These are phyloP conservation scores for Adenanthera pavonina DNA, from an alignment of 306 rosid genomes.

Conservation along the genomic window DNA sequence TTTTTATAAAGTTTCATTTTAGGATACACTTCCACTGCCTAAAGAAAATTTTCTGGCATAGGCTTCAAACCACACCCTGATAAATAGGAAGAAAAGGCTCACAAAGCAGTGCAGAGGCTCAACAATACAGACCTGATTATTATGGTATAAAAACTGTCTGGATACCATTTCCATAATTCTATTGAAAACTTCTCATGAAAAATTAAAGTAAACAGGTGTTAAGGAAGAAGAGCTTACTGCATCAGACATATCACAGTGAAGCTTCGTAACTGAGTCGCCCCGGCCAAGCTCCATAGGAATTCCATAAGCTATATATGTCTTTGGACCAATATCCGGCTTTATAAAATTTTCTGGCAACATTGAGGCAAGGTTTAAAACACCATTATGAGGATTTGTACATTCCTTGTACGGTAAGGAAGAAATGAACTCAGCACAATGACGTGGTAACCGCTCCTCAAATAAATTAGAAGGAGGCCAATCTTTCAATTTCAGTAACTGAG, in stretches of 20 bases:
- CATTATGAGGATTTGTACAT: constrained; percentile 68
- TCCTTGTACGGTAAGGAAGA: constrained; percentile 75
- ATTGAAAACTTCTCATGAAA: background rate
- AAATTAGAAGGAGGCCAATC: constrained; percentile 86
- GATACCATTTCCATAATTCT: background rate
- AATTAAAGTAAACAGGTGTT: background rate
- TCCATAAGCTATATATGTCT: constrained; percentile 92
- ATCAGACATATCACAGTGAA: constrained; percentile 95
- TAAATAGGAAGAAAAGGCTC: background rate
- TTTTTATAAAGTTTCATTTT: background rate
- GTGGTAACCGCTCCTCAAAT: constrained; percentile 80
- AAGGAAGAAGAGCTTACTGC: constrained; percentile 54
- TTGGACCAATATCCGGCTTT: constrained; percentile 92
- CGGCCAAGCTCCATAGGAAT: constrained; percentile 86
- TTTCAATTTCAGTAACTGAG: constrained; percentile 82
- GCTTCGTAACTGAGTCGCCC: constrained; percentile 92
- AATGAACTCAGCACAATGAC: constrained; percentile 81
- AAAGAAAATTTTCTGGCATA: background rate
- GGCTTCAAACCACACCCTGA: constrained; percentile 15
- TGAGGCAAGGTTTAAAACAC: constrained; percentile 62
- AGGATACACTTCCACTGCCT: background rate
- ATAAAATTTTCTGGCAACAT: constrained; percentile 36
- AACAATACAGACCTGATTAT: background rate
- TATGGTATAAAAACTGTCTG: background rate
- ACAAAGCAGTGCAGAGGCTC: background rate